Evolutionary conservation across 345 rosid genomes (phyloP).

Genomic region (Isatis tinctoria): DNA sequence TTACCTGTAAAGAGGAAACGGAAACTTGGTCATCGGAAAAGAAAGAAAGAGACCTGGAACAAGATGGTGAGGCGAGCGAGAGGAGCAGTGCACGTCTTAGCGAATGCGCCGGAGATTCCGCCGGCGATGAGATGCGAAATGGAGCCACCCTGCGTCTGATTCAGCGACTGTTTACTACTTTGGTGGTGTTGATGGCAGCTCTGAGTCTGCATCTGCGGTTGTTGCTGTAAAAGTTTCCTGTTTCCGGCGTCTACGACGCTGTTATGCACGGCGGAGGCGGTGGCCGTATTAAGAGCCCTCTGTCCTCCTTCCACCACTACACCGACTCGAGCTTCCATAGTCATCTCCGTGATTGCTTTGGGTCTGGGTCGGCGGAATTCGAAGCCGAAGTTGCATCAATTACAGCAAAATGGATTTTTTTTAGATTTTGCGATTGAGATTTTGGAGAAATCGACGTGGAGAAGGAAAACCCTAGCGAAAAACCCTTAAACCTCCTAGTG

Average conservation of each 20-base stretch:
- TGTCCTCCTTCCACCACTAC: slow-evolving; percentile 77
- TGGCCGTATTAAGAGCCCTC: slow-evolving; percentile 57
- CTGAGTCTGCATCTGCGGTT: slow-evolving; percentile 23
- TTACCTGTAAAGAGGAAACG: background rate
- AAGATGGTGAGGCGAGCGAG: slow-evolving; percentile 91
- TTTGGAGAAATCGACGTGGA: background rate
- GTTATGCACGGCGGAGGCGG: slow-evolving; percentile 39
- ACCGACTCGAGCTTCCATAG: slow-evolving; percentile 82
- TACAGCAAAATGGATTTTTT: background rate
- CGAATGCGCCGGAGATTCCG: slow-evolving; percentile 92
- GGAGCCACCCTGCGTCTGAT: slow-evolving; percentile 49
- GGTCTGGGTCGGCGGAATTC: background rate
- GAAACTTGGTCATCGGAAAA: background rate
- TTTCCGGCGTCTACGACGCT: slow-evolving; percentile 59
- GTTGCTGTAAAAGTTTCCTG: slow-evolving; percentile 53
- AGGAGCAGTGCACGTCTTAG: slow-evolving; percentile 98
- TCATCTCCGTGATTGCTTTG: slow-evolving; percentile 21
- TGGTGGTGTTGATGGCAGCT: slow-evolving; percentile 13
- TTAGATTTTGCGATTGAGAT: background rate
- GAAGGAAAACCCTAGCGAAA: slow-evolving; percentile 33
- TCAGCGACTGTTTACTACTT: slow-evolving; percentile 23
- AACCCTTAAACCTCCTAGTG: slow-evolving; percentile 20
- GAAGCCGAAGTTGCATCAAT: background rate
- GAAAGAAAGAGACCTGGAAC: slow-evolving; percentile 49
- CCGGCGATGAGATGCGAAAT: slow-evolving; percentile 72